Base-by-base conservation (phyloP, 148 eudicot genomes). In the Salicornia ramosissima region DNA sequence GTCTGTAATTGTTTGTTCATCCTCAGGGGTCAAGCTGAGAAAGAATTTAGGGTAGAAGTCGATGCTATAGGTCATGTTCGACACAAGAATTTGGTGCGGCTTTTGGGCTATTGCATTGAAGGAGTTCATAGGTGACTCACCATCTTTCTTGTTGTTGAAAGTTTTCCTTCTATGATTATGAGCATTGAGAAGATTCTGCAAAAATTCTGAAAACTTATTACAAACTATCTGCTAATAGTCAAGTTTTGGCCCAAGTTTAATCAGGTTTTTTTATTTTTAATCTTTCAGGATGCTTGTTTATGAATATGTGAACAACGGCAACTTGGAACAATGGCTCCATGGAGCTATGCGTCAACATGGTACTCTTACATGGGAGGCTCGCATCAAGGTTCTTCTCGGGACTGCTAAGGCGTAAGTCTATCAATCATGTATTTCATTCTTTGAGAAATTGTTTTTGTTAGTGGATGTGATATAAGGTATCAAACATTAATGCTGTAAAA, bases 311-410 rank as follows among this genome's bases (percentile, higher is more conserved):
- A 83, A 89, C 73, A 91, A 91, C 54, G 95, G 97, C 46, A 91
- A 91, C 81, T 78, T 91, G 80, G 97, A 91, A 77, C 95, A 91
- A 79, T 91, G 97, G 97, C 88, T 91, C 73, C 97, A 91, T 77
- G 97, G 97, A 60, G 92, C 86, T 57, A 86, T 88, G 90, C 80
- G 85, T 67, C 90, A 88, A 25, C 84, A 83, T 65, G 92, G 92
- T 45, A 73, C 63, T 71, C 78, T 91, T 74, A 87, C 91, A 22
- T 91, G 97, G 97, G 95, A 91, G 73, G 92, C 95, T 67, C 89
- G 97, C 39, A 81, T 88, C 72, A 91, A 91, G 83, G 87, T 91
- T 84, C 86, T 91, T 73, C 84, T 86, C 31, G 97, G 97, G 58
- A 88, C 92, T 19, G 95, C 97, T 33, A 91, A 84, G 68, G 97